A percentile compares a stretch with the other conserved stretches of the same genome.
Evolutionary conservation across 2,329 filamentous ascomycete genomes (phyloP).

Genomic region (Dactylellina parvicollis): DNA sequence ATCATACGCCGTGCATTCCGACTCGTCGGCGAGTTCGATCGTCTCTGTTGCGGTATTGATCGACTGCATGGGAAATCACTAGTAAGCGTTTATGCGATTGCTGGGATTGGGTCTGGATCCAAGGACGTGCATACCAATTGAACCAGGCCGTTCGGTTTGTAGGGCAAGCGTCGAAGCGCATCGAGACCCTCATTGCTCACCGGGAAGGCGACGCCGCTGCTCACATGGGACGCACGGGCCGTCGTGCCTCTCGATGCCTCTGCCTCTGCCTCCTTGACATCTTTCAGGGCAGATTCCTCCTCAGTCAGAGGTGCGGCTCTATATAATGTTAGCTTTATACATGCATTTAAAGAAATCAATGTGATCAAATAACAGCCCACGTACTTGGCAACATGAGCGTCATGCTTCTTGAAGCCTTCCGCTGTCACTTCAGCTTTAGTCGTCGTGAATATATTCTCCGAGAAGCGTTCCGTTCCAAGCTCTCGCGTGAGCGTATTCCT

Average conservation of each 20-base stretch:
- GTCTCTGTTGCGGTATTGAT: constrained; percentile 77
- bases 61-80: constrained; percentile 67
- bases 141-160: constrained; percentile 67
- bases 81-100: neutral
- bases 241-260: constrained; percentile 75
- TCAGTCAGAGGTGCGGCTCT: constrained; percentile 76
- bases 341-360: neutral
- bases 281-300: constrained; percentile 76
- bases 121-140: constrained; percentile 69
- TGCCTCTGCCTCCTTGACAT: constrained; percentile 79
- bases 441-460: constrained; percentile 78
- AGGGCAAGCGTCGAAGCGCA: constrained; percentile 71
- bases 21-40: constrained; percentile 70
- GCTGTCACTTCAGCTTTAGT: constrained; percentile 74
- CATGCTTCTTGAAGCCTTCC: constrained; percentile 76
- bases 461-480: constrained; percentile 80
- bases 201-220: constrained; percentile 67
- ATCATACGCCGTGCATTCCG: constrained; percentile 68
- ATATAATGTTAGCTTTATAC: neutral
- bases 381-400: constrained; percentile 68
- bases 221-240: constrained; percentile 67
- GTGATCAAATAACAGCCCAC: neutral
- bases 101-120: neutral
- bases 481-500: constrained; percentile 79
- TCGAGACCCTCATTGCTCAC: constrained; percentile 72